phyloP scores from a whole-genome alignment of 306 rosid species.

The Corylus heterophylla region DNA sequence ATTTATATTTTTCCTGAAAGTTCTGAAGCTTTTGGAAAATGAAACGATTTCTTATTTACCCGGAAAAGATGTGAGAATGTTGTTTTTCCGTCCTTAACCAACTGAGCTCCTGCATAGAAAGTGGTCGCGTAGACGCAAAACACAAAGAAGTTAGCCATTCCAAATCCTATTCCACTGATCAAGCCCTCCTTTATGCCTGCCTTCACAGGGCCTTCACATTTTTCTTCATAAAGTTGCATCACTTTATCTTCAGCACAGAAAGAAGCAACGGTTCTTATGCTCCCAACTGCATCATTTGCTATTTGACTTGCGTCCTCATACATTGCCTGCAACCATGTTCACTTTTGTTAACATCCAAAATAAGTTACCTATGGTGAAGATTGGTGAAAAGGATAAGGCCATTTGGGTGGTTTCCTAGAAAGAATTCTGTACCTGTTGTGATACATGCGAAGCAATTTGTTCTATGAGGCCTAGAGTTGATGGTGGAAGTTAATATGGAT shows the following conservation, averaged over 20 bases:
- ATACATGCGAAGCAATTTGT: too few species aligned
- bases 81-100: slow-evolving; percentile 47
- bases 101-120: slow-evolving; percentile 79
- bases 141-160: slow-evolving; percentile 65
- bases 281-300: slow-evolving; percentile 88
- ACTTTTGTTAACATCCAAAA: not conserved
- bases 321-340: slow-evolving; percentile 55
- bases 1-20: not conserved
- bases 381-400: too few species aligned
- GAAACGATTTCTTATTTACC: slow-evolving; percentile 32
- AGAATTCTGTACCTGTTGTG: too few species aligned
- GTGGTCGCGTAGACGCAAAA: slow-evolving; percentile 66
- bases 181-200: slow-evolving; percentile 72
- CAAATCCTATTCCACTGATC: slow-evolving; percentile 86
- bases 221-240: slow-evolving; percentile 70
- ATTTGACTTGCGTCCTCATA: slow-evolving; percentile 93
- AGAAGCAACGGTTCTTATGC: slow-evolving; percentile 89
- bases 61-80: slow-evolving; percentile 62
- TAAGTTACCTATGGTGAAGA: too few species aligned
- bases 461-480: too few species aligned
- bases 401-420: too few species aligned
- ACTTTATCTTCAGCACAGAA: slow-evolving; percentile 91
- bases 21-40: not conserved
- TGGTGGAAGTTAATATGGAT: too few species aligned
- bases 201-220: slow-evolving; percentile 79